Conservation (phyloP, 2,329 filamentous ascomycete species). For the Periglandula ipomoeae region DNA sequence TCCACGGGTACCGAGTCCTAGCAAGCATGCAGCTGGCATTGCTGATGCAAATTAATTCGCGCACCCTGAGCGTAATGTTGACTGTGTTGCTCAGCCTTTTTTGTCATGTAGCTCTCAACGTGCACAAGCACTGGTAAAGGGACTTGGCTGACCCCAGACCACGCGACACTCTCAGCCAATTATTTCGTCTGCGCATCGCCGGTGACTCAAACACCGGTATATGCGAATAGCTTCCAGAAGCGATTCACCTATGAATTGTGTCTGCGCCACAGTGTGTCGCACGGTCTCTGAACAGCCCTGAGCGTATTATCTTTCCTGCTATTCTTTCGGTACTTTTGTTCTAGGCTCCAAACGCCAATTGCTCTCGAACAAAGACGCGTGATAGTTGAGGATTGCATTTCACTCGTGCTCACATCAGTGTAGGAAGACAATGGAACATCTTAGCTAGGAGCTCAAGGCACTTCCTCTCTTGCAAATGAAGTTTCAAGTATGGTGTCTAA, state of each 20-base stretch:
- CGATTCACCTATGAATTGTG: neutral
- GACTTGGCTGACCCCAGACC: no score
- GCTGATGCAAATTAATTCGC: neutral
- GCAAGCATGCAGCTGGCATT: neutral
- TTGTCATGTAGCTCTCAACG: neutral
- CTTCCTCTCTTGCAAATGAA: no score
- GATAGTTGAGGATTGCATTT: no score
- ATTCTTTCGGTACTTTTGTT: no score
- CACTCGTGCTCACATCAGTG: no score
- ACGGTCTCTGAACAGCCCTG: neutral
- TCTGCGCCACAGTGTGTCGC: neutral
- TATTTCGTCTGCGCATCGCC: constrained; percentile 7
- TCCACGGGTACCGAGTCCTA: neutral
- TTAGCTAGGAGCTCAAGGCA: no score
- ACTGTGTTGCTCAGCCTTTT: neutral
- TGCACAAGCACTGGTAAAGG: neutral
- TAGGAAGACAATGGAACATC: no score
- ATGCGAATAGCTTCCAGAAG: neutral
- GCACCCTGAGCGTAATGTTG: neutral
- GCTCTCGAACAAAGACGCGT: no score
- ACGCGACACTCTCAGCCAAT: neutral
- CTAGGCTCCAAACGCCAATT: no score
- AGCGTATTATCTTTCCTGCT: no score
- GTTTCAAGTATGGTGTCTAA: no score
- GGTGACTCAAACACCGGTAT: constrained; percentile 12